Evolutionary conservation across 2,329 filamentous ascomycete species (phyloP), one percentile per base, ranked within the genome.

Genomic region (Phaeosphaeria sp.): DNA sequence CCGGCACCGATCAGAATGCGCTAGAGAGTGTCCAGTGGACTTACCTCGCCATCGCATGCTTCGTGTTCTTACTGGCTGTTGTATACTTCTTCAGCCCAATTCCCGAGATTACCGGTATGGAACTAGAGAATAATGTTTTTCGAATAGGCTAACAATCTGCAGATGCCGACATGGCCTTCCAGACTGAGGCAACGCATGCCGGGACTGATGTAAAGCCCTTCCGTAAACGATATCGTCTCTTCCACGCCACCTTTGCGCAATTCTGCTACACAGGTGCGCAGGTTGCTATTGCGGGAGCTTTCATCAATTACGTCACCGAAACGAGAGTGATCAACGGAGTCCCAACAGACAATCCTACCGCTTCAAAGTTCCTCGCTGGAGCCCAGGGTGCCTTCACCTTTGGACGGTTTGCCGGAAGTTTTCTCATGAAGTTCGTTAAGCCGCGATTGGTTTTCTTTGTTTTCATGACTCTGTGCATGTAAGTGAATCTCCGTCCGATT

Each of bases 241-340:
- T 93, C 81, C 89, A 92, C 67, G 91, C 89, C 13, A 85, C 89
- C 0, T 85, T 88, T 65, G 89, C 90, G 0, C 90, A 94, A 65
- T 93, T 93, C 77, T 91, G 88, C 73, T 95, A 94, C 73, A 89
- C 91, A 0, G 91, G 91, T 48, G 87, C 90, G 0, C 92, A 96
- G 68, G 73, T 85, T 5, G 83, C 80, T 1, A 80, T 85, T 25
- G 82, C 82, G 3, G 77, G 77, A 36, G 73, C 78, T 49, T 77
- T 77, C 64, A 78, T 77, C 60, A 76, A 77, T 77, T 84, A 76
- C 66, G 78, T 83, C 18, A 74, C 79, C 47, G 90, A 90, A 46
- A 74, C 72, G 1, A 60, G 74, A 5, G 18, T 67, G 18, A 55
- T 46, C 3, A 20, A 54, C 25, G 46, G 49, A 9, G 60, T 54